phyloP scores from a whole-genome alignment of 2,329 filamentous ascomycete species.

The Dactylellina drechsleri region DNA sequence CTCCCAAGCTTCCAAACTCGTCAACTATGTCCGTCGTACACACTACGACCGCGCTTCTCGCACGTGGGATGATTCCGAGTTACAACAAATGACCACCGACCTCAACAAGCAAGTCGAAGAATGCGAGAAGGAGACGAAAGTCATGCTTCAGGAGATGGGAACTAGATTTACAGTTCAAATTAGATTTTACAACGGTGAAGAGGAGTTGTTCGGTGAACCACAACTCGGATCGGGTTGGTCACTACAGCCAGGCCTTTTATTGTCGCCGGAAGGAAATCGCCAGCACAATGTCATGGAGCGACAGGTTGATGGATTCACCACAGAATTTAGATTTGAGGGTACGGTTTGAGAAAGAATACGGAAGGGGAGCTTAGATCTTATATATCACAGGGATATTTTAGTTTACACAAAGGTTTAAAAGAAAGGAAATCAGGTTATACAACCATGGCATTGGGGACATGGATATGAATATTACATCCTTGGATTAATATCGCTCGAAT shows the following conservation, averaged over 20 bases:
- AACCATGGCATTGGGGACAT: no score
- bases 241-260: no score
- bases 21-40: conserved; percentile 24
- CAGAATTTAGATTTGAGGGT: conserved; percentile 20
- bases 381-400: no score
- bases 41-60: conserved; percentile 13
- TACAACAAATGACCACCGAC: conserved; percentile 1
- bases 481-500: no score
- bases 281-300: conserved; percentile 1
- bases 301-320: conserved; percentile 9
- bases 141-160: conserved; percentile 46
- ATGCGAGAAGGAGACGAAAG: conserved; percentile 34
- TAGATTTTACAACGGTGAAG: conserved; percentile 17
- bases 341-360: neutral
- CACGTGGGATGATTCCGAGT: conserved; percentile 36
- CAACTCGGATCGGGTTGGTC: no score
- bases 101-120: conserved; percentile 1
- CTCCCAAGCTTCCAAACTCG: conserved; percentile 21
- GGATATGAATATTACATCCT: no score
- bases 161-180: conserved; percentile 43
- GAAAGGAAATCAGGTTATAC: no score
- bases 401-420: no score
- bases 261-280: neutral
- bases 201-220: no score
- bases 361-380: neutral